Base-by-base conservation (phyloP, 208 protist species). In the Crithidia expoeki region DNA sequence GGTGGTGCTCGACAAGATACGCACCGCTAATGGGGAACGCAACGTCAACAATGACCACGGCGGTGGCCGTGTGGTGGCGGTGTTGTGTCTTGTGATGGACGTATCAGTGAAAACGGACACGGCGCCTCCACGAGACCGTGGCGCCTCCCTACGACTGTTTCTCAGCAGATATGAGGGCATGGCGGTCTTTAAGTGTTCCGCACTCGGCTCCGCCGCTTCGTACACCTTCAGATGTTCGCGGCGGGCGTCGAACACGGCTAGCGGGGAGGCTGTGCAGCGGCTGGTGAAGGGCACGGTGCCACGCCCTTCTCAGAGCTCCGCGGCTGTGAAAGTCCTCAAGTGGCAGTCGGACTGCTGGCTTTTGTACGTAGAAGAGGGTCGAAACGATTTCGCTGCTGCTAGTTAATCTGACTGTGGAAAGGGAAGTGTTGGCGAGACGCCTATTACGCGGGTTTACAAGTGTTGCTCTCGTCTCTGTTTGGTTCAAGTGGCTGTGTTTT, bases 181-280 rank as follows among this genome's bases (percentile, higher is more conserved):
- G 49, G 32, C 49, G 30, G 52, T 30, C 25, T 57, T 38, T 25
- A 30, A 57, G 52, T 14, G 25, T 4, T 57, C 52, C 16, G 30
- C 52, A 2, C 30, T 38, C 2, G 25, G 30, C 14, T 57, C 52
- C 2, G 25, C 52, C 16, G 38, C 52, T 2, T 25, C 38, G 52
- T 10, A 57, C 30, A 33, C 30, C 30, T 57, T 33, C 14, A 30
- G 38, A 17, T 17, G 52, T 10, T 57, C 52, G 16, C 52, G 17
- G 12, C 25, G 16, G 4, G 52, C 30, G 28, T 57, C 25, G 25
- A 23, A 3, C 11, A 40, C 12, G 52, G 38, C 38, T 16, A 17
- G 30, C 52, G 9, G 33, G 52, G 30, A 57, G 17, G 30, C 52
- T 25, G 52, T 40, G 52, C 52, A 40, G 52, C 30, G 52, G 25